Evolutionary conservation across 2,329 filamentous ascomycete species (phyloP).

Genomic region (Penicillium frequentans): DNA sequence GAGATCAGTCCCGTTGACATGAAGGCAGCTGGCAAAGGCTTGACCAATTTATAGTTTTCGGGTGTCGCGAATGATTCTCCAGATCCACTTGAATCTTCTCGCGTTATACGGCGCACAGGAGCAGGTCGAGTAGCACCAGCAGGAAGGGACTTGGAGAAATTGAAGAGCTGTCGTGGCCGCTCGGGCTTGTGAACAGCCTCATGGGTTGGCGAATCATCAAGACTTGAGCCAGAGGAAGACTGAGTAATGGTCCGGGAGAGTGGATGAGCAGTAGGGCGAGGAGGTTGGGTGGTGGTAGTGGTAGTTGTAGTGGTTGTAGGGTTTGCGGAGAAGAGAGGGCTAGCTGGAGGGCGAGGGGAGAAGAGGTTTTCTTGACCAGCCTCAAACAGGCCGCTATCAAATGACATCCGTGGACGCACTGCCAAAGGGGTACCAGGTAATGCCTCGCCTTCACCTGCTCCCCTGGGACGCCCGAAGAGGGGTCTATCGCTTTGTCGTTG

Average conservation of each 20-base stretch:
- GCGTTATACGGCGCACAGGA: constrained; percentile 42
- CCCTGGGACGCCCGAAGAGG: constrained; percentile 48
- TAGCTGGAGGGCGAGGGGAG: constrained; percentile 57
- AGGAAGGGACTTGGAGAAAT: constrained; percentile 76
- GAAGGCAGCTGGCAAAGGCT: constrained; percentile 78
- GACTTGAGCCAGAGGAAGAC: constrained; percentile 78
- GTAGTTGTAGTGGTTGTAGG: constrained; percentile 19
- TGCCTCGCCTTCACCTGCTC: constrained; percentile 48
- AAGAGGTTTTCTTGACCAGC: constrained; percentile 62
- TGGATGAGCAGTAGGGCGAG: constrained; percentile 64
- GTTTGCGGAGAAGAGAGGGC: constrained; percentile 40
- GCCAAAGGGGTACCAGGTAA: constrained; percentile 57
- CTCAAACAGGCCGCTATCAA: constrained; percentile 71
- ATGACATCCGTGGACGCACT: constrained; percentile 68
- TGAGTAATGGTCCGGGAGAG: constrained; percentile 83
- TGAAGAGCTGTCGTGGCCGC: constrained; percentile 51
- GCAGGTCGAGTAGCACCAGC: constrained; percentile 60
- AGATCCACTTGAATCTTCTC: constrained; percentile 51
- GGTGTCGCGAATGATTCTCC: constrained; percentile 68
- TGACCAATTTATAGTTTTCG: constrained; percentile 72
- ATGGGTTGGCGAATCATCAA: constrained; percentile 72
- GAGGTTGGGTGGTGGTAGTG: constrained; percentile 30
- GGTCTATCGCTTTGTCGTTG: constrained; percentile 73
- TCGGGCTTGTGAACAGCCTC: constrained; percentile 58
- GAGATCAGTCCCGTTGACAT: constrained; percentile 93